These are phyloP conservation scores for Coffea canephora DNA, from an alignment of 257 asterid species.

Conservation along the genomic window DNA sequence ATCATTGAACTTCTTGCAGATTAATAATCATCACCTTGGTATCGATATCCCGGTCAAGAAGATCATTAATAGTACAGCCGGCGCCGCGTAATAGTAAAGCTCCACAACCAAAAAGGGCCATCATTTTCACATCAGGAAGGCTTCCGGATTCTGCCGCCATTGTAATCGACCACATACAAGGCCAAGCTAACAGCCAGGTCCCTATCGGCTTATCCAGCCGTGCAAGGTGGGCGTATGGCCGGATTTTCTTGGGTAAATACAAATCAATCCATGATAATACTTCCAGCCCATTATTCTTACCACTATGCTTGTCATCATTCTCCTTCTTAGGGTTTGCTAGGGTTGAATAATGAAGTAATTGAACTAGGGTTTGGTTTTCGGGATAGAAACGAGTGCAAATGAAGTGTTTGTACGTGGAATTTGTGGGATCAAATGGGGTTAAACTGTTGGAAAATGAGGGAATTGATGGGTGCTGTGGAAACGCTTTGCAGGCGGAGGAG, in stretches of 20 bases:
- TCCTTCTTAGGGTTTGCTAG: conserved; percentile 9
- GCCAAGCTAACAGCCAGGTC: conserved; percentile 97
- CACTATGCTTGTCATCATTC: neutral
- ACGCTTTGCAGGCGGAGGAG: neutral
- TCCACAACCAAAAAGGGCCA: conserved; percentile 83
- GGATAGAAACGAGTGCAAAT: neutral
- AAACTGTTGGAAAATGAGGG: conserved; percentile 4
- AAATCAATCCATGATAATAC: conserved; percentile 54
- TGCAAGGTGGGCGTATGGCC: conserved; percentile 78
- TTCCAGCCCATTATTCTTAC: neutral
- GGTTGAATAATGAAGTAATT: conserved; percentile 17
- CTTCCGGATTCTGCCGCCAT: conserved; percentile 82
- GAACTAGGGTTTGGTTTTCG: neutral
- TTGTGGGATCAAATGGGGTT: neutral
- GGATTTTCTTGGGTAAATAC: conserved; percentile 58
- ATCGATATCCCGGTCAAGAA: conserved; percentile 87
- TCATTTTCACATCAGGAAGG: conserved; percentile 80
- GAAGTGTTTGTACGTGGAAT: neutral
- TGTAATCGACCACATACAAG: conserved; percentile 96
- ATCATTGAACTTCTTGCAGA: neutral
- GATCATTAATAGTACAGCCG: conserved; percentile 89
- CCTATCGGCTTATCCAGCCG: conserved; percentile 91
- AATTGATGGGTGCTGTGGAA: neutral
- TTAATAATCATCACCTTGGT: conserved; percentile 43
- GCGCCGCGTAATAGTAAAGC: conserved; percentile 91